phyloP scores from a whole-genome alignment of 371 early-diverging fungal genomes.

The Haplosporangium sp. region DNA sequence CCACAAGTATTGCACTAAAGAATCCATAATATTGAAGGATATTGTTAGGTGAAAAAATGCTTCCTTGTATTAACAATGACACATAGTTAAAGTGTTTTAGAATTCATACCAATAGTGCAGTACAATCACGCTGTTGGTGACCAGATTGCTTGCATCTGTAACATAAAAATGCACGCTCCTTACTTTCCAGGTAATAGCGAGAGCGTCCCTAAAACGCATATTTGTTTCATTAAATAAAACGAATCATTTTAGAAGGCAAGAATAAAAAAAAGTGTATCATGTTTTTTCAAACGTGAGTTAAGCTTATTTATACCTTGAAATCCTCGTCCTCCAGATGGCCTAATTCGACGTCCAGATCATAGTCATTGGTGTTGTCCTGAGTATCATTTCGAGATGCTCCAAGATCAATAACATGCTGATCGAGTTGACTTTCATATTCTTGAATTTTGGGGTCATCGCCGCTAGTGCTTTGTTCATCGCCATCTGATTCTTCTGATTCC shows the following conservation, averaged over 20 bases:
- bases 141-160: slow-evolving; percentile 21
- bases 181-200: slow-evolving; percentile 34
- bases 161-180: slow-evolving; percentile 1
- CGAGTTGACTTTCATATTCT: slow-evolving; percentile 5
- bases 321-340: slow-evolving; percentile 35
- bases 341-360: slow-evolving; percentile 29
- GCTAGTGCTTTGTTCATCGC: background rate
- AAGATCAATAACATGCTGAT: slow-evolving; percentile 32
- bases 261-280: too few relatives aligned
- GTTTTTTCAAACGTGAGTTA: too few relatives aligned
- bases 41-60: background rate
- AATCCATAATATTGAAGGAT: background rate
- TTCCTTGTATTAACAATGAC: background rate
- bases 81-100: background rate
- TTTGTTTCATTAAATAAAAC: background rate
- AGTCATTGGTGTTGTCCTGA: slow-evolving; percentile 16
- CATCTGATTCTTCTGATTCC: background rate
- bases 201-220: slow-evolving; percentile 19
- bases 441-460: background rate
- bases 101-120: slow-evolving; percentile 14
- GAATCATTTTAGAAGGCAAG: background rate
- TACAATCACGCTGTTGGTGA: slow-evolving; percentile 24
- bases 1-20: slow-evolving; percentile 37
- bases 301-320: slow-evolving; percentile 27
- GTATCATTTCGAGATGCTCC: background rate